Conservation (phyloP, 495 filamentous ascomycete genomes). For the Aspergillus heteromorphus region DNA sequence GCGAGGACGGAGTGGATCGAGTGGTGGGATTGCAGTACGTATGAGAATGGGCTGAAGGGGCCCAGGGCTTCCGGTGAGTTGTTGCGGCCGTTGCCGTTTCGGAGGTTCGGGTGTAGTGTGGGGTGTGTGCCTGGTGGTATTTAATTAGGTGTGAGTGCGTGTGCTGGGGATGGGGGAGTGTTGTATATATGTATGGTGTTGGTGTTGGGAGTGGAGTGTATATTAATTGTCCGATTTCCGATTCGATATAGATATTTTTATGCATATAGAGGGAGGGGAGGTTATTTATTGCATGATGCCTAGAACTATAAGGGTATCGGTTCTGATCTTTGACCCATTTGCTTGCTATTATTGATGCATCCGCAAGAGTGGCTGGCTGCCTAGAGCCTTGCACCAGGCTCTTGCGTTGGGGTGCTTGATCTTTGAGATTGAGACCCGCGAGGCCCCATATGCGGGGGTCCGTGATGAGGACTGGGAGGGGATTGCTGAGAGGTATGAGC, state of each 20-base stretch:
- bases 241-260: no score
- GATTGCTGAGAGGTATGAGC: constrained; percentile 7
- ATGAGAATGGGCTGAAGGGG: constrained; percentile 41
- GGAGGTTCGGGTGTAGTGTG: constrained; percentile 62
- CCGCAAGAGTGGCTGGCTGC: no score
- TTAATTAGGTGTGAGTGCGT: no score
- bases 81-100: constrained; percentile 54
- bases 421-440: constrained; percentile 12
- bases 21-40: constrained; percentile 56
- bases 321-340: no score
- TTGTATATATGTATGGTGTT: not conserved
- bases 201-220: no score
- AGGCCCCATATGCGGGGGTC: constrained; percentile 13
- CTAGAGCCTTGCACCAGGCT: no score
- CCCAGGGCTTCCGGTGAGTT: constrained; percentile 30
- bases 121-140: constrained; percentile 51
- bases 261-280: no score
- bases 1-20: constrained; percentile 67
- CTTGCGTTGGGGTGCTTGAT: constrained; percentile 21
- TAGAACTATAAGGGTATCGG: no score
- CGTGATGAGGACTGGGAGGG: constrained; percentile 6
- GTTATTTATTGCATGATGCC: no score
- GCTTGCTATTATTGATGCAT: no score
- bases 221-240: no score
- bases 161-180: not conserved